Percentiles rank a stretch among this genome's conserved stretches.
phyloP scores from a whole-genome alignment of 2,329 filamentous ascomycete species.

The Aureobasidium subglaciale region DNA sequence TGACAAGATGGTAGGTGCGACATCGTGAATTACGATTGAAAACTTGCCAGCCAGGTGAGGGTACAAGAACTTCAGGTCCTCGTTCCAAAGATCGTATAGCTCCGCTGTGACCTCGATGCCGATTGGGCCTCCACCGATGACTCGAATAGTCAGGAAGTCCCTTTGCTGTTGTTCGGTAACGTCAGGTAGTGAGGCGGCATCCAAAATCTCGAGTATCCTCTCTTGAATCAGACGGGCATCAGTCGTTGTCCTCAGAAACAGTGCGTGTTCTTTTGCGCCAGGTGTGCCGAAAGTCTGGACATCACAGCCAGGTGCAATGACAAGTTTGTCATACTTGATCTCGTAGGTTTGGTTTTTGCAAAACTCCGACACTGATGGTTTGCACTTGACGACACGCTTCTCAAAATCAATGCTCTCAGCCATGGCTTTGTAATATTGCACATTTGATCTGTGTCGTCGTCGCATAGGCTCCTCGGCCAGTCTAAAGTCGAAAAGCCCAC shows the following conservation, averaged over 20 bases:
- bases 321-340: conserved; percentile 36
- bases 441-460: conserved; percentile 24
- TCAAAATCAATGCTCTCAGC: conserved; percentile 34
- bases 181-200: conserved; percentile 31
- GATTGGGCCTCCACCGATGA: conserved; percentile 38
- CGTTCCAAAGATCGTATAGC: conserved; percentile 35
- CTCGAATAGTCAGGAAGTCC: conserved; percentile 32
- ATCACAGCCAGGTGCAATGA: conserved; percentile 38
- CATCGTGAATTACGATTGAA: conserved; percentile 39
- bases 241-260: conserved; percentile 33
- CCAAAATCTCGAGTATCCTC: conserved; percentile 31
- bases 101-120: conserved; percentile 40
- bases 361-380: conserved; percentile 27
- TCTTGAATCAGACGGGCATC: conserved; percentile 31
- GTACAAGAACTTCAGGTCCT: conserved; percentile 34
- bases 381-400: conserved; percentile 29
- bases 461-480: conserved; percentile 40
- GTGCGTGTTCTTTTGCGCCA: conserved; percentile 33
- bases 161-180: conserved; percentile 24
- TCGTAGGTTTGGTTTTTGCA: conserved; percentile 29
- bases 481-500: conserved; percentile 39
- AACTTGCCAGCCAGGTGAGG: conserved; percentile 34
- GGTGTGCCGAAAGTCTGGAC: conserved; percentile 36
- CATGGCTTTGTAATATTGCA: conserved; percentile 36
- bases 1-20: conserved; percentile 35